Base-by-base conservation (phyloP, 2,329 filamentous ascomycete genomes). In the Penicillium sp. region DNA sequence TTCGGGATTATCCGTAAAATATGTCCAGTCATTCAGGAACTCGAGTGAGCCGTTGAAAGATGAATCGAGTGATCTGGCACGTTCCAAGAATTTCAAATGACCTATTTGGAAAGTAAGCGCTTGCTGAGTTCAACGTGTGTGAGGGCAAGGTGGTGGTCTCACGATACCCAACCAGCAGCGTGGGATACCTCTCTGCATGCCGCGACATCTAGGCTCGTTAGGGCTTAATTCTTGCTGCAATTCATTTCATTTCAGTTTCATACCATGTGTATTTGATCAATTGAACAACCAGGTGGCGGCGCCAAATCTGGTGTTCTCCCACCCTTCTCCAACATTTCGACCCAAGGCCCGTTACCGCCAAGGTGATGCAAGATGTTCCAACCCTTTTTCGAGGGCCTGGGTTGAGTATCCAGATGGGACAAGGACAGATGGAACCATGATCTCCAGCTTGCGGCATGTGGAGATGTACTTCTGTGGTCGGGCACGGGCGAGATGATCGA, bases 1-100 rank as follows among this genome's bases (percentile, higher is more conserved):
- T 5, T 74, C 68, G 0, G 81, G 79, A 35, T 76, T 70, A 33
- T 76, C 68, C 61, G 82, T 83, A 65, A 87, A 83, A 64, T 86
- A 85, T 38, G 80, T 73, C 83, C 83, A 86, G 43, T 80, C 61
- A 54, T 84, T 83, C 61, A 84, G 72, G 68, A 87, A 87, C 1
- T 77, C 74, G 7, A 87, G 69, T n/a, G 79, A 76, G n/a, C 82
- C 84, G 19, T 79, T 77, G 49, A 52, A 52, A 52, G 11, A 5
- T 37, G 10, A 3, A 3, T 52, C 35, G 22, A 52, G 14, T 8
- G 6, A 35, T 22, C 10, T 35, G 22, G 28, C 49, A 13, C 49
- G 30, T 22, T 52, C 16, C 49, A 52, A 38, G 19, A 52, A 52
- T 13, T 26, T 8, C 11, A 52, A n/a, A 14, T 52, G 49, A 10